Evolutionary conservation across 2,329 filamentous ascomycete species (phyloP).

Genomic region (Colletotrichum ledebouriae): DNA sequence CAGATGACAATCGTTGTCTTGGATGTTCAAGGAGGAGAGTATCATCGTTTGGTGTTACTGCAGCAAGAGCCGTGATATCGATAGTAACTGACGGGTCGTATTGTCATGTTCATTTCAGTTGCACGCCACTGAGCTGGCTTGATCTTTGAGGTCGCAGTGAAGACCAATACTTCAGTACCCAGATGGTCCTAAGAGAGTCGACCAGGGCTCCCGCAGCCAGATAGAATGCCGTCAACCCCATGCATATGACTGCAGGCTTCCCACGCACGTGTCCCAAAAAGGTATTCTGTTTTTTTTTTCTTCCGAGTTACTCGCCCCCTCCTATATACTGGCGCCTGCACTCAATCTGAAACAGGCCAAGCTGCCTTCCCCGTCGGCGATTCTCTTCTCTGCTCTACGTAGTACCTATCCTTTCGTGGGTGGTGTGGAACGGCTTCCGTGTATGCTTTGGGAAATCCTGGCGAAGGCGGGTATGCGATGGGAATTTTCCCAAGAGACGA

Average conservation of each 20-base stretch:
- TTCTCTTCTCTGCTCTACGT: not conserved
- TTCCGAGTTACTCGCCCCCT: constrained; percentile 15
- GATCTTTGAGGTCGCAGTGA: constrained; percentile 19
- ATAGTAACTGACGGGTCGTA: too few relatives aligned
- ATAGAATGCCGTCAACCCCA: constrained; percentile 18
- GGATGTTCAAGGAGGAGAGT: not conserved
- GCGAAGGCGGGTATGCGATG: constrained; percentile 22
- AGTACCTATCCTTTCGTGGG: constrained; percentile 20
- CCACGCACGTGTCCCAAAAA: constrained; percentile 30
- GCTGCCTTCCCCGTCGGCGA: constrained; percentile 5
- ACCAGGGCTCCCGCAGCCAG: constrained; percentile 12
- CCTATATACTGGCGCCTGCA: not conserved
- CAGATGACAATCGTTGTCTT: not conserved
- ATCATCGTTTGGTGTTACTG: not conserved
- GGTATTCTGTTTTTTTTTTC: constrained; percentile 17
- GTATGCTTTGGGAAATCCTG: constrained; percentile 9
- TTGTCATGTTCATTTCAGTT: too few relatives aligned
- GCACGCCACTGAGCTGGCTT: not conserved
- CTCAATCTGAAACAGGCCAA: constrained; percentile 38
- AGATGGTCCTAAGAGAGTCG: constrained; percentile 7
- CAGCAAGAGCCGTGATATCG: not conserved
- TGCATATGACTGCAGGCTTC: constrained; percentile 32
- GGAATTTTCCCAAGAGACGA: constrained; percentile 2
- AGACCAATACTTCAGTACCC: constrained; percentile 28
- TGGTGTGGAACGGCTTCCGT: not conserved